Percentiles rank a stretch among this genome's conserved stretches.
phyloP scores from a whole-genome alignment of 495 filamentous ascomycete genomes.

The Penicillium salamii region DNA sequence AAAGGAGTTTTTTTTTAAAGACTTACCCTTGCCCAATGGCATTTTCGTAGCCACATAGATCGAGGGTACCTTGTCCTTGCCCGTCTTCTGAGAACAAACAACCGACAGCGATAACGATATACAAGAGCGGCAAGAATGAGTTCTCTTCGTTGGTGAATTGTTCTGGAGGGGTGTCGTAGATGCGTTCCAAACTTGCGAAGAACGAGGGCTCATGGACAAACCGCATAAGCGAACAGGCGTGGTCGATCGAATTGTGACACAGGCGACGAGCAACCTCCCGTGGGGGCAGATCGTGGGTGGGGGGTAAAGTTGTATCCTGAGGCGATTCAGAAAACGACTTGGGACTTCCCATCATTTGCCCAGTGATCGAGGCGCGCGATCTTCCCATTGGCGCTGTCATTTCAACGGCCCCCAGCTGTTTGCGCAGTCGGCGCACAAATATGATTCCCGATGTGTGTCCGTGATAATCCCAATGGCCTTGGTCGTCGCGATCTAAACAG shows the following conservation, averaged over 20 bases:
- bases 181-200: slow-evolving; percentile 68
- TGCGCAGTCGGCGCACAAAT: slow-evolving; percentile 79
- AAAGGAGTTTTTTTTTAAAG: neutral
- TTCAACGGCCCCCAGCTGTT: slow-evolving; percentile 68
- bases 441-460: slow-evolving; percentile 89
- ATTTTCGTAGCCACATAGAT: slow-evolving; percentile 61
- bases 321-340: slow-evolving; percentile 62
- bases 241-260: slow-evolving; percentile 74
- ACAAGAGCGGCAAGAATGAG: slow-evolving; percentile 78
- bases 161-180: slow-evolving; percentile 72
- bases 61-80: slow-evolving; percentile 34
- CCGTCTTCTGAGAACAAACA: slow-evolving; percentile 69
- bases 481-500: slow-evolving; percentile 85
- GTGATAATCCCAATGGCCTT: slow-evolving; percentile 91
- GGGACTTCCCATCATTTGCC: slow-evolving; percentile 69
- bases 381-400: slow-evolving; percentile 46
- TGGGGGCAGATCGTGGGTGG: slow-evolving; percentile 67
- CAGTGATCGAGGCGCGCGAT: slow-evolving; percentile 28
- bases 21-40: slow-evolving; percentile 79
- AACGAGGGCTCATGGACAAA: slow-evolving; percentile 90
- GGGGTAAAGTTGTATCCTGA: slow-evolving; percentile 47
- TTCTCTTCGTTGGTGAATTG: slow-evolving; percentile 72
- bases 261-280: slow-evolving; percentile 64
- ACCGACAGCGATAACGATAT: slow-evolving; percentile 80
- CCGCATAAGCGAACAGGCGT: slow-evolving; percentile 78